Percentiles rank a stretch among this genome's conserved stretches.
These are phyloP conservation scores for Bifiguratus adelaidae DNA, from an alignment of 192 early-diverging fungal species.

Conservation along the genomic window DNA sequence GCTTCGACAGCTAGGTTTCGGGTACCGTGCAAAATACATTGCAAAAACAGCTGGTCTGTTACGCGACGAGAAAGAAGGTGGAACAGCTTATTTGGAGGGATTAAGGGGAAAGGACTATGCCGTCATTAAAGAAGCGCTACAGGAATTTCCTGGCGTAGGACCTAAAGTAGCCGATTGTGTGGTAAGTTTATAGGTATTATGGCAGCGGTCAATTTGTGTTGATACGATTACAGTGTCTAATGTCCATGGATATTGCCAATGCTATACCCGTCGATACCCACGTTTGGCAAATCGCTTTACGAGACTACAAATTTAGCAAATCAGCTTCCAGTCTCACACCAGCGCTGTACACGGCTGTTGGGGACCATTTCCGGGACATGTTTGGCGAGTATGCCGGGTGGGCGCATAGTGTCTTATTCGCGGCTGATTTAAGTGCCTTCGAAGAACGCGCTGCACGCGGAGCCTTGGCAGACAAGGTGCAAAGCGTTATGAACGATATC, in stretches of 20 bases:
- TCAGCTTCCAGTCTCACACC: conserved; percentile 44
- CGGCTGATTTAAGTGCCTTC: conserved; percentile 30
- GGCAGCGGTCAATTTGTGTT: not conserved
- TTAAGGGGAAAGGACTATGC: conserved; percentile 46
- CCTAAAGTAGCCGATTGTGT: conserved; percentile 98
- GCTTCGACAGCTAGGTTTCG: conserved; percentile 76
- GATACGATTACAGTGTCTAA: conserved; percentile 42
- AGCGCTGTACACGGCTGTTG: conserved; percentile 57
- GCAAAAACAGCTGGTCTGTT: conserved; percentile 46
- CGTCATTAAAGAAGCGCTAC: conserved; percentile 44
- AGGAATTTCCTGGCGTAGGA: conserved; percentile 60
- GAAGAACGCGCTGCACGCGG: conserved; percentile 12
- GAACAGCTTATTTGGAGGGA: conserved; percentile 46
- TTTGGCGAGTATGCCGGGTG: conserved; percentile 80
- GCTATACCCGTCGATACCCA: conserved; percentile 90
- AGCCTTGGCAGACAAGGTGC: not conserved
- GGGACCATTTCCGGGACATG: conserved; percentile 54
- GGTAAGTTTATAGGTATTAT: conserved; percentile 16
- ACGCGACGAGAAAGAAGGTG: conserved; percentile 26
- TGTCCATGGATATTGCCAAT: conserved; percentile 77
- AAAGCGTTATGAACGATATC: not conserved
- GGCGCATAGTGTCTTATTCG: conserved; percentile 60
- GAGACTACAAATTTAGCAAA: conserved; percentile 58
- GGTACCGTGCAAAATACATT: conserved; percentile 94
- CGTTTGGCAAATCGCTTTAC: conserved; percentile 87